Base-by-base conservation (phyloP, 2,329 filamentous ascomycete genomes). In the Celoporthe dispersa region DNA sequence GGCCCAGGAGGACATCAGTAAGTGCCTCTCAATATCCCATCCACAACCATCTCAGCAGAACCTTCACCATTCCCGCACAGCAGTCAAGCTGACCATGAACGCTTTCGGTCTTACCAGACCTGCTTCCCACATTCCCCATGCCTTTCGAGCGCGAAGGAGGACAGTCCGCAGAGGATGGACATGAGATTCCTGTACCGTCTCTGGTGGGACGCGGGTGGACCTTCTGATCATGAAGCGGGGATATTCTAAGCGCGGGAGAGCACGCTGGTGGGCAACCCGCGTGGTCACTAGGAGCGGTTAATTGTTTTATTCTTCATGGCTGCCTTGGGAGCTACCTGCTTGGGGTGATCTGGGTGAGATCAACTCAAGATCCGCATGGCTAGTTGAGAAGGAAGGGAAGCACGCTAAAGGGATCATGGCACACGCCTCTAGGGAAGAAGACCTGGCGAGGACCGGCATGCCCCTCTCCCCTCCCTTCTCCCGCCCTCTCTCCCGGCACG, bases 161-260 rank as follows among this genome's bases (percentile, higher is more conserved):
- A 37, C 57, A 48, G 22, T n/a, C 22, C 7, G 8, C 16, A 2
- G 57, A 60, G 16, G 22, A 55, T 8, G 12, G 48, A 41, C 11
- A 61, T 14, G 53, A 39, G 6, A 28, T 19, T 28, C 31, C 62
- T 4, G 28, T 65, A 9, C 68, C 53, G 5, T 16, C n/a, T 9
- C 19, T 64, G 11, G 60, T 28, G 28, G 70, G 68, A n/a, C 60
- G 64, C 2, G 70, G 68, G 2, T 70, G 70, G 70, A 70, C 70
- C 1, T 71, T 70, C 31, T 71, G 70, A 68, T 37, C 69, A n/a
- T 71, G 61, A 71, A 31, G 9, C 11, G 51, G 11, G 11, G 19
- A 48, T 39, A 14, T 9, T 37, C n/a, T n/a, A n/a, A 2, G 6
- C 11, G 35, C 11, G 35, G 37, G 37, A 39, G 37, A 39, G 37